Evolutionary conservation across 1,139 yeast genomes (phyloP), one percentile per base, ranked within the genome.

Genomic region (Hyphopichia khmerensis): DNA sequence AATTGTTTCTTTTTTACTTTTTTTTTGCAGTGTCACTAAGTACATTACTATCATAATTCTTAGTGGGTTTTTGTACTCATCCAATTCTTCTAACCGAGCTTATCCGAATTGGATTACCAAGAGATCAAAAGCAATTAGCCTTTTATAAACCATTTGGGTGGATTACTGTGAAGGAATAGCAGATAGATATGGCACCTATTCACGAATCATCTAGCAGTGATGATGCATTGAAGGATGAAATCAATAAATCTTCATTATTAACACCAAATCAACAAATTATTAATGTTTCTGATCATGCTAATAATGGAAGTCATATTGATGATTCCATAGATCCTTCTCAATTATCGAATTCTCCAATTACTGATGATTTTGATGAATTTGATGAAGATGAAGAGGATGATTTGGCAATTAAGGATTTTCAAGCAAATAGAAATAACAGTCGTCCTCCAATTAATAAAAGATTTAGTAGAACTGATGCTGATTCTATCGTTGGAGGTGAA

Each of bases 401-500:
- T 18, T 21, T 23, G 15, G 39, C 16, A 17, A 30, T 18, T 11
- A 34, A 38, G 8, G 40, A 31, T 3, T 24, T 30, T 5, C 33
- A 38, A 14, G 40, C 15, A 7, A 26, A 8, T 8, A 4, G 13
- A 13, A 26, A 11, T 26, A 11, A 26, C 4, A 6, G 11, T 6
- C 33, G 17, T 15, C 10, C 33, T n/a, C 10, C 41, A 10, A 26
- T 39, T 16, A 34, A 33, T 21, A 46, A 44, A 29, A 43, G 53
- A 18, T 39, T 68, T 5, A 56, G 69, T 16, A 49, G 51, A 33
- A 49, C 53, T 11, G 75, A 71, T 47, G 76, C 76, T 36, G 55
- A 60, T 40, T 67, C 75, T 4, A 56, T 71, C 37, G 71, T 71
- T 18, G 77, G 77, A 7, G 77, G 77, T 27, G 67, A 63, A 29